phyloP scores from a whole-genome alignment of 2,329 filamentous ascomycete genomes.

The Dactylellina cionopaga region DNA sequence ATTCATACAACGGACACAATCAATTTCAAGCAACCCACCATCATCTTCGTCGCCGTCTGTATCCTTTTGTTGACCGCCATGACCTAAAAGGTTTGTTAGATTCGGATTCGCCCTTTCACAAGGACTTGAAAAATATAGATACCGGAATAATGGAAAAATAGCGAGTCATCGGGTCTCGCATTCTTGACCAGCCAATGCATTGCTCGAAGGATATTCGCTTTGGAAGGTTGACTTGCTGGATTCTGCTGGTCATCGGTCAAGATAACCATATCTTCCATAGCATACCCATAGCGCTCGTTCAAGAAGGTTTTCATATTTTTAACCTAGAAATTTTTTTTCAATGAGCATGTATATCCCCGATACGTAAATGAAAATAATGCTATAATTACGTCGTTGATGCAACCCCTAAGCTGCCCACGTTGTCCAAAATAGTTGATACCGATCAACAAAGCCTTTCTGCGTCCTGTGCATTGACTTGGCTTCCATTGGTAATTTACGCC shows the following conservation, averaged over 20 bases:
- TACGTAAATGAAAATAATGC: not conserved
- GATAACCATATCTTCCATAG: slow-evolving; percentile 81
- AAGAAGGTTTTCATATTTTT: slow-evolving; percentile 79
- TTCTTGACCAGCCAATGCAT: slow-evolving; percentile 80
- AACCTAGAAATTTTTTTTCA: slow-evolving; percentile 58
- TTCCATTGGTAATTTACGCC: slow-evolving; percentile 46
- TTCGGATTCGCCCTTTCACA: slow-evolving; percentile 20
- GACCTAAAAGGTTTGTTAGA: slow-evolving; percentile 64
- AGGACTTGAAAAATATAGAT: slow-evolving; percentile 27
- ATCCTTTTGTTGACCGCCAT: slow-evolving; percentile 79
- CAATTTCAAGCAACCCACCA: slow-evolving; percentile 63
- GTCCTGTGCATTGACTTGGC: slow-evolving; percentile 71
- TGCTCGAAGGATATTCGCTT: slow-evolving; percentile 76
- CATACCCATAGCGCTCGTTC: slow-evolving; percentile 74
- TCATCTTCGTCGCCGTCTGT: slow-evolving; percentile 80
- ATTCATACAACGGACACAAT: not conserved
- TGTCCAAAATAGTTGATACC: slow-evolving; percentile 85
- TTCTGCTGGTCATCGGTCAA: slow-evolving; percentile 79
- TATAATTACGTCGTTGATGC: slow-evolving; percentile 75
- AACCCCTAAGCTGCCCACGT: slow-evolving; percentile 76
- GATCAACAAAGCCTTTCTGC: slow-evolving; percentile 77
- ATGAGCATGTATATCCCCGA: not conserved
- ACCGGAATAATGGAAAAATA: slow-evolving; percentile 82
- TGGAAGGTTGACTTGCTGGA: slow-evolving; percentile 77
- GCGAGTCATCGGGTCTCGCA: slow-evolving; percentile 76